Evolutionary conservation across 352 stramenopile genomes (phyloP).

Genomic region (Phytophthora niederhauseri): DNA sequence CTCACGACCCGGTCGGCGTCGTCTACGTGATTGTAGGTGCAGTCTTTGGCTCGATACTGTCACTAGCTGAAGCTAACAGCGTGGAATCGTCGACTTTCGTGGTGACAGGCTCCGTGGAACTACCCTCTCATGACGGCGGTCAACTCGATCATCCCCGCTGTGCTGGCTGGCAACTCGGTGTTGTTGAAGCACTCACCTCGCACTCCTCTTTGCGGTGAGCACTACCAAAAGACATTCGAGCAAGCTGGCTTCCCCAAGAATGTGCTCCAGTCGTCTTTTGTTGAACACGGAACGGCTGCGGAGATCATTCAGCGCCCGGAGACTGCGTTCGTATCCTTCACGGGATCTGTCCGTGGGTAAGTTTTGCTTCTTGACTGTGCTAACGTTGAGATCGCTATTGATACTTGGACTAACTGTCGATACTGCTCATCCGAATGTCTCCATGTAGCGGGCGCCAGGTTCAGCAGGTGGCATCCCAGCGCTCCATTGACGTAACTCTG

Average conservation of each 20-base stretch:
- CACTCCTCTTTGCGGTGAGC: slow-evolving; percentile 76
- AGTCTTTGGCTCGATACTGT: not conserved
- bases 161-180: slow-evolving; percentile 82
- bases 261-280: slow-evolving; percentile 69
- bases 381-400: not conserved
- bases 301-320: slow-evolving; percentile 73
- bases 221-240: slow-evolving; percentile 78
- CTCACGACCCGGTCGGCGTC: slow-evolving; percentile 80
- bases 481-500: slow-evolving; percentile 83
- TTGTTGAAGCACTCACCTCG: slow-evolving; percentile 83
- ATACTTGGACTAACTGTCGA: not conserved
- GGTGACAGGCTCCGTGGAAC: slow-evolving; percentile 75
- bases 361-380: slow-evolving; percentile 1
- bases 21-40: slow-evolving; percentile 80
- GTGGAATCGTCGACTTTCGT: not conserved
- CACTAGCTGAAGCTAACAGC: slow-evolving; percentile 12
- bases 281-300: slow-evolving; percentile 66
- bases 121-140: slow-evolving; percentile 89
- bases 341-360: slow-evolving; percentile 78
- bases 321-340: slow-evolving; percentile 85
- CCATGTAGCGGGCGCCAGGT: slow-evolving; percentile 66
- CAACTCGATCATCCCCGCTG: slow-evolving; percentile 85
- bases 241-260: slow-evolving; percentile 69
- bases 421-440: slow-evolving; percentile 8
- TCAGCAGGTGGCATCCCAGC: slow-evolving; percentile 53